Base-by-base conservation (phyloP, 2,329 filamentous ascomycete species). In the Aureobasidium sp. region DNA sequence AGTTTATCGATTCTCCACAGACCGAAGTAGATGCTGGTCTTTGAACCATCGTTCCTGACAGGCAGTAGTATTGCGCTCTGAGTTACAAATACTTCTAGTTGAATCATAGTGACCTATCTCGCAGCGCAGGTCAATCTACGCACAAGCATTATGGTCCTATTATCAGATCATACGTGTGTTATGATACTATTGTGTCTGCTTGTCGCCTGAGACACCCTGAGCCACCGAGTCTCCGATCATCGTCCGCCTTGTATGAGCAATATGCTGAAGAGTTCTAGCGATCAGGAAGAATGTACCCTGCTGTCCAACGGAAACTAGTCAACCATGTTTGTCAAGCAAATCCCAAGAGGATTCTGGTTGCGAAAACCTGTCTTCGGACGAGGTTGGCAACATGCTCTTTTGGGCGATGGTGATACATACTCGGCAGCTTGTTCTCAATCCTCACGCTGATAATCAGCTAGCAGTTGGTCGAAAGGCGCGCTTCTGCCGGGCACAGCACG, bases 381-480 rank as follows among this genome's bases (percentile, higher is more conserved):
- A 18, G 16, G 31, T 66, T 42, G 61, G 67, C 42, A 66, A 45
- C 9, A 50, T 16, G 43, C 67, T 56, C 23, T 68, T 64, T 43
- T 48, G 47, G 55, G 64, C 55, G 64, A 33, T 61, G 38, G 36
- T 8, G 18, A 51, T 47, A 58, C 54, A 81, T 85, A 95, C 93
- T 97, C 79, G 98, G 96, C 82, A 97, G 93, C 75, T 97, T 97
- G 27, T 96, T 96, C 79, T 98, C 95, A 96, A 74, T 99, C 99
- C 85, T 98, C 98, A 86, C 98, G 98, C 91, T 85, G 83, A 68
- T 85, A 85, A 65, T 84, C 82, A 66, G 75, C 71, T 51, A 97
- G 85, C 42, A 97, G 83, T 90, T 97, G 95, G 78, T 97, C 94
- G 75, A 97, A 97, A 1, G 94, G 94, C 63, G 97, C 82, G 29